Conservation (phyloP, 2,329 filamentous ascomycete genomes). For the Monilinia aucupariae region DNA sequence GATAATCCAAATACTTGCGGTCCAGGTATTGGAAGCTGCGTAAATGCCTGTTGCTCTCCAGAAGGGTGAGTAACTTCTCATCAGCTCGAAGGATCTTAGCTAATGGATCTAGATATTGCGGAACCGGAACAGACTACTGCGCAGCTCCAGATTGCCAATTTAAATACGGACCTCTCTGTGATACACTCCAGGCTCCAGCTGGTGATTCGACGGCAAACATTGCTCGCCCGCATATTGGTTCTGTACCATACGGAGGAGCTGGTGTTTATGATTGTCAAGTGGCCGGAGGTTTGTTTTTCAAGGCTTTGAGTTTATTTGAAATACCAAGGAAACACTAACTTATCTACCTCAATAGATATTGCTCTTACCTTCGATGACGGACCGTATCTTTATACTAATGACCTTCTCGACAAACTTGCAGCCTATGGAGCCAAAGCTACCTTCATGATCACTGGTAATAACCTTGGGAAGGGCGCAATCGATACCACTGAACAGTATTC, state of each 20-base stretch:
- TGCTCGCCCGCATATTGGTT: slow-evolving; percentile 46
- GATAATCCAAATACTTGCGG: slow-evolving; percentile 27
- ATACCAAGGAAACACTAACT: background rate
- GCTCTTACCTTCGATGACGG: slow-evolving; percentile 65
- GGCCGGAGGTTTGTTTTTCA: slow-evolving; percentile 40
- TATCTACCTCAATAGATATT: slow-evolving; percentile 39
- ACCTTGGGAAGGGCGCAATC: slow-evolving; percentile 40
- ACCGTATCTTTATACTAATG: slow-evolving; percentile 53
- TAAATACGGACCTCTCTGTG: slow-evolving; percentile 54
- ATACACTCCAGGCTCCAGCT: slow-evolving; percentile 44
- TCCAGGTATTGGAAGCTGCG: slow-evolving; percentile 27
- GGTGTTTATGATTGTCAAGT: slow-evolving; percentile 52
- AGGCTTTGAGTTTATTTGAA: too few species aligned
- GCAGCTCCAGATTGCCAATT: slow-evolving; percentile 57
- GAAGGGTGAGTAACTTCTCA: slow-evolving; percentile 25
- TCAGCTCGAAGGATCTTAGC: background rate
- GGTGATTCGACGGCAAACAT: slow-evolving; percentile 52
- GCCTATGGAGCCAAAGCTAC: slow-evolving; percentile 58
- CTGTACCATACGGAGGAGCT: slow-evolving; percentile 49
- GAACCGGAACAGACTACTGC: slow-evolving; percentile 45
- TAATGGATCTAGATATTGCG: slow-evolving; percentile 26
- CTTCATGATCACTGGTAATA: slow-evolving; percentile 55
- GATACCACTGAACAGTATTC: slow-evolving; percentile 41
- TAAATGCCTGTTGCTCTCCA: slow-evolving; percentile 29
- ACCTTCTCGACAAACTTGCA: slow-evolving; percentile 50